Conservation (phyloP, 129 eudicot species). For the Calendula officinalis region DNA sequence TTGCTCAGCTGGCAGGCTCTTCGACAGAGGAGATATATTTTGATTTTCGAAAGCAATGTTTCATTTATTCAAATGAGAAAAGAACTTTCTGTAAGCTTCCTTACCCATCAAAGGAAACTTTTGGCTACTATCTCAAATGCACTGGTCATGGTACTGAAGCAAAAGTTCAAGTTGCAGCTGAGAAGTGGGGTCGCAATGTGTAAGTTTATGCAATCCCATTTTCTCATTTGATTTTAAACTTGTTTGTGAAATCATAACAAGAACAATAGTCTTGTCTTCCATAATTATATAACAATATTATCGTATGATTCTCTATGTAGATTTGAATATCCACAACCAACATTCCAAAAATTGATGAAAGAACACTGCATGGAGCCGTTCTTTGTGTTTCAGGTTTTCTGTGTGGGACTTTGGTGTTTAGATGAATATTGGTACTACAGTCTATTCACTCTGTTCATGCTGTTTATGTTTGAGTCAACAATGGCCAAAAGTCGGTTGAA, state of each 20-base stretch:
- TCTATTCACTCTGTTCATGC: constrained; percentile 91
- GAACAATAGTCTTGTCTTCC: neutral
- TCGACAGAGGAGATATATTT: constrained; percentile 77
- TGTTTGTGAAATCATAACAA: neutral
- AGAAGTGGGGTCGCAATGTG: constrained; percentile 99
- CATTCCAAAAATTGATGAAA: constrained; percentile 80
- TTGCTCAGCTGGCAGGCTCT: constrained; percentile 57
- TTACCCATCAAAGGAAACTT: constrained; percentile 86
- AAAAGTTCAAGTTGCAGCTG: constrained; percentile 74
- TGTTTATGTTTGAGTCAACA: constrained; percentile 98
- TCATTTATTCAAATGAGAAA: constrained; percentile 79
- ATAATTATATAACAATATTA: neutral
- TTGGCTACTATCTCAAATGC: constrained; percentile 83
- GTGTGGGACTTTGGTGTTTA: constrained; percentile 98
- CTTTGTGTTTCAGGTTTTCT: constrained; percentile 98
- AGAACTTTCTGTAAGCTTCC: constrained; percentile 77
- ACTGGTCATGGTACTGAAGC: constrained; percentile 95
- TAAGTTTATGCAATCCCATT: constrained; percentile 32
- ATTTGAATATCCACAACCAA: constrained; percentile 98
- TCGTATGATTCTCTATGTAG: constrained; percentile 31
- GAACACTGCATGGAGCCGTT: constrained; percentile 98
- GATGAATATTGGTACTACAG: constrained; percentile 99
- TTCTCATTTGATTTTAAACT: neutral
- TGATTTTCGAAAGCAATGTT: constrained; percentile 91
- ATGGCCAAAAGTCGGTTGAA: constrained; percentile 96